Conservation (phyloP, 179 eudicot species). For the Silene noctiflora region DNA sequence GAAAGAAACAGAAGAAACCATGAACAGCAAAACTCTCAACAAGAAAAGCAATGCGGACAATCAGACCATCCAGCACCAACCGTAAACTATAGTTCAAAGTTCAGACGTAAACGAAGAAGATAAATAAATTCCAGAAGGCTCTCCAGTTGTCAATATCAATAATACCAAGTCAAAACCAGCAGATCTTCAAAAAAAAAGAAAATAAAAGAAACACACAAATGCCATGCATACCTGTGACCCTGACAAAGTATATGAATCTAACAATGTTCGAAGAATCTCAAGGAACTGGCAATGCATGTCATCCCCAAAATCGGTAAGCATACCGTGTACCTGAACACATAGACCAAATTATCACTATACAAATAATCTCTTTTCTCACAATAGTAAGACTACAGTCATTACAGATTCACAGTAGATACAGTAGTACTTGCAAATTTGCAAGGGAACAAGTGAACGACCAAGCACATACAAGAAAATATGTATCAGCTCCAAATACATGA, state of each 20-base stretch:
- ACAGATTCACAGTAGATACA: not conserved
- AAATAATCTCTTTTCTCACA: not conserved
- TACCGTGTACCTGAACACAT: conserved; percentile 71
- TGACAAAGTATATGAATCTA: conserved; percentile 69
- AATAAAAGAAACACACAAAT: conserved; percentile 7
- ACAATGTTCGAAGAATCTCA: conserved; percentile 84
- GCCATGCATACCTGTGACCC: conserved; percentile 65
- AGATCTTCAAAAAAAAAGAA: not conserved
- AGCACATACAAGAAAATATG: not conserved
- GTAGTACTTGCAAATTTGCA: not conserved
- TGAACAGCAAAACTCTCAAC: not conserved
- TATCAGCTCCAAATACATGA: not conserved
- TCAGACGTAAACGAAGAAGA: not conserved
- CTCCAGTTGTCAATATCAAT: not conserved
- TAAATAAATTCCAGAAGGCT: not conserved
- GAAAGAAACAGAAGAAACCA: not conserved
- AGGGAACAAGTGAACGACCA: conserved; percentile 6
- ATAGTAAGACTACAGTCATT: conserved; percentile 10
- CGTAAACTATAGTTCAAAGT: not conserved
- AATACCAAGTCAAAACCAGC: not conserved
- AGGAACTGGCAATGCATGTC: conserved; percentile 98
- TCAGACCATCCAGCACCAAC: not conserved
- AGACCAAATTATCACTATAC: conserved; percentile 1
- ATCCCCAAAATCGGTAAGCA: conserved; percentile 93
- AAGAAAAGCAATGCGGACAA: not conserved